Evolutionary conservation across 2,329 filamentous ascomycete species (phyloP).

Genomic region (Scolecobasidium constrictum): DNA sequence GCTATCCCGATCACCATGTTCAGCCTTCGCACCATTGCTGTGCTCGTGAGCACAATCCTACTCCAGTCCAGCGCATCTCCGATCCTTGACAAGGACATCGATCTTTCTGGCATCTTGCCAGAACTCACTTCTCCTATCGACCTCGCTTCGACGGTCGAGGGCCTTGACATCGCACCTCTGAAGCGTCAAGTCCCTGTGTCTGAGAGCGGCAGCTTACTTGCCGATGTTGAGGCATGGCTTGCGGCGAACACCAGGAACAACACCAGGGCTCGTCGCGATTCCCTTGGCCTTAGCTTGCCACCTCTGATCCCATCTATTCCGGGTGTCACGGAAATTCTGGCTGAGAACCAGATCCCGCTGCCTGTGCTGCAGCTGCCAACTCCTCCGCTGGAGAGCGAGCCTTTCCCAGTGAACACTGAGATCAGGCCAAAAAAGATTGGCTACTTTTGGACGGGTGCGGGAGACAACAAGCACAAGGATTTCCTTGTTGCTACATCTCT

Average conservation of each 20-base stretch:
- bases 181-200: slow-evolving; percentile 12
- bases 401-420: slow-evolving; percentile 41
- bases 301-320: slow-evolving; percentile 49
- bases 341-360: slow-evolving; percentile 39
- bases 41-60: too few relatives aligned
- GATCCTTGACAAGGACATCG: too few relatives aligned
- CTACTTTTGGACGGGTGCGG: slow-evolving; percentile 53
- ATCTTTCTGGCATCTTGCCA: too few relatives aligned
- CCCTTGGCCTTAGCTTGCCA: slow-evolving; percentile 31
- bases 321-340: slow-evolving; percentile 47
- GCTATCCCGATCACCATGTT: too few relatives aligned
- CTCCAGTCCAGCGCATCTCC: too few relatives aligned
- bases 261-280: too few relatives aligned
- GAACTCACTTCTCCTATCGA: neutral
- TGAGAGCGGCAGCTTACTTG: too few relatives aligned
- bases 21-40: too few relatives aligned
- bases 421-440: slow-evolving; percentile 56
- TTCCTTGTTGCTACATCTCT: slow-evolving; percentile 49
- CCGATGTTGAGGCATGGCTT: too few relatives aligned
- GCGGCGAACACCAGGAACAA: too few relatives aligned
- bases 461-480: slow-evolving; percentile 48
- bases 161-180: neutral
- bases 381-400: slow-evolving; percentile 44
- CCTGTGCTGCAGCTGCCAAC: slow-evolving; percentile 49
- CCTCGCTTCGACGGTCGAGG: neutral